Evolutionary conservation across 2,329 filamentous ascomycete genomes (phyloP), one percentile per base, ranked within the genome.

Genomic region (Rachicladosporium sp.): DNA sequence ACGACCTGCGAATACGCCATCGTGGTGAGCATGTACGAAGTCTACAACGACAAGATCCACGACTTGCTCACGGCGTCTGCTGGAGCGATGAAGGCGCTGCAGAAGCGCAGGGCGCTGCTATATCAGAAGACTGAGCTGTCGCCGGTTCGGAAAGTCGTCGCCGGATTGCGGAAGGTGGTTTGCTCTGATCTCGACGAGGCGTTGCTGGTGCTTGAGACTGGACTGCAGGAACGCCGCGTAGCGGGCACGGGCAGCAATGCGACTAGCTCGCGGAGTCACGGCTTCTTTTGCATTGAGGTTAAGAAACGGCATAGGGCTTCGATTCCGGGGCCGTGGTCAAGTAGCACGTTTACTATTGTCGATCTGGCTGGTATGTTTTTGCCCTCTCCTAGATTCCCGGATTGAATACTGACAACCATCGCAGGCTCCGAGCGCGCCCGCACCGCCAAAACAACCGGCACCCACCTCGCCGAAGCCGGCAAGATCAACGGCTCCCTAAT

Each of bases 401-500:
- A 29, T 13, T 35, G n/a, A 10, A 13, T 35, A 36, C 46, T 58
- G 37, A 61, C 46, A 21, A 31, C 11, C 11, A 36, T 29, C 6
- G 27, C 46, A 71, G 73, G 73, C 10, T 96, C 91, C 45, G 91
- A 98, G 63, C 78, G 91, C 44, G 89, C 89, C 10, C 75, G 88
- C 44, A 87, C 91, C 47, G 88, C 91, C 19, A 95, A 95, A 69
- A 96, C 91, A 0, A 83, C 87, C 0, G 91, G 91, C 9, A 80
- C 86, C 3, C 95, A 89, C 0, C 73, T 98, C 10, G 89, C 83
- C 0, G 91, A 98, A 65, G 91, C 89, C 29, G 91, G 91, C 38
- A 96, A 96, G 65, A 98, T 98, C 59, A 98, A 98, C 55, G 88
- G 95, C 61, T 93, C 85, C 55, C 67, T 98, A 56, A 98, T 98